Percentiles rank a stretch among this genome's conserved stretches.
Conservation (phyloP, 805 yeast genomes). For the Metschnikowia continentalis region DNA sequence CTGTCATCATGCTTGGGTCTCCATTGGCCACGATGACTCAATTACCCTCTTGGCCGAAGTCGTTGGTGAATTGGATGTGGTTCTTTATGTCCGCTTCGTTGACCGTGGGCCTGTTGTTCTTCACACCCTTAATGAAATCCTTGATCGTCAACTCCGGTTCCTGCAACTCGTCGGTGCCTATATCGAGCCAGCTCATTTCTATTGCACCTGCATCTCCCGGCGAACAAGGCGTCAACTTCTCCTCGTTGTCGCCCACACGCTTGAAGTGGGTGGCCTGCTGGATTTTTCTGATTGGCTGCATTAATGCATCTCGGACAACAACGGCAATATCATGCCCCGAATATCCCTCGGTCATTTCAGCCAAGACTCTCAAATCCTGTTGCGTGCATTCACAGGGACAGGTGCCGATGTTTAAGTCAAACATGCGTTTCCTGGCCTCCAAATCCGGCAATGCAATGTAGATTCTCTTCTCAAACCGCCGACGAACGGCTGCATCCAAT, state of each 20-base stretch:
- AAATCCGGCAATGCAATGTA: constrained; percentile 92
- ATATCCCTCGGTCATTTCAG: constrained; percentile 94
- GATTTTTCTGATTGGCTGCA: constrained; percentile 96
- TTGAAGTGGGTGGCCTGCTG: constrained; percentile 96
- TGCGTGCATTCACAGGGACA: constrained; percentile 77
- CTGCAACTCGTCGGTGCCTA: constrained; percentile 79
- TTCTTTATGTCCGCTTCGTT: constrained; percentile 76
- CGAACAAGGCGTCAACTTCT: constrained; percentile 82
- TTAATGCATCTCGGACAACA: constrained; percentile 92
- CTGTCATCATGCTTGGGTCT: no score
- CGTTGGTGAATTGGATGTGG: constrained; percentile 85
- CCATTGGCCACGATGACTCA: constrained; percentile 21
- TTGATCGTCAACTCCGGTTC: constrained; percentile 89
- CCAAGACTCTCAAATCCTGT: constrained; percentile 73
- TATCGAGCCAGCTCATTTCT: constrained; percentile 92
- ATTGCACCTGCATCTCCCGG: constrained; percentile 89
- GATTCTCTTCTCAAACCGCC: constrained; percentile 93
- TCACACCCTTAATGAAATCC: constrained; percentile 90
- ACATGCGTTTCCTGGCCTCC: constrained; percentile 91
- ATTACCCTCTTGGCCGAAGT: constrained; percentile 97
- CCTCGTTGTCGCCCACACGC: constrained; percentile 43
- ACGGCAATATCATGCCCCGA: constrained; percentile 97
- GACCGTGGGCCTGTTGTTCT: constrained; percentile 91
- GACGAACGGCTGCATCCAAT: constrained; percentile 92
- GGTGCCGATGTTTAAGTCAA: constrained; percentile 85